Evolutionary conservation across 192 early-diverging fungal species (phyloP), one percentile per base, ranked within the genome.

Genomic region (Coemansia sp.): DNA sequence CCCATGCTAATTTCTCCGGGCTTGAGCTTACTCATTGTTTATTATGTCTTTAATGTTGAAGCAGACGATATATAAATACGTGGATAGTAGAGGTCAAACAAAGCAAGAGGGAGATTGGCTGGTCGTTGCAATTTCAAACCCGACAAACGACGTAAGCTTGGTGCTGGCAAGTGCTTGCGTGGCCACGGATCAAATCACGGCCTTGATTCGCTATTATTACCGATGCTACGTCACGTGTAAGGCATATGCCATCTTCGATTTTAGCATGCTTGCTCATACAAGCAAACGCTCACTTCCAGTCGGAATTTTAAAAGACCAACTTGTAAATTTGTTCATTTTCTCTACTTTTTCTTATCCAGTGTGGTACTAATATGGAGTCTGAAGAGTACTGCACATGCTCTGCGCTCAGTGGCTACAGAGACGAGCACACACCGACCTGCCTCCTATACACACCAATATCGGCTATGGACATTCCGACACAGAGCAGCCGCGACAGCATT

Each of bases 1-100:
- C 96, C 96, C 62, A 98, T 82, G 82, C 92, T 89, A 58, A 91
- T 88, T 83, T 98, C 96, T 67, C 94, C 94, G 30, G 93, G 86
- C 82, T 95, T 98, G 41, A 98, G 82, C 39, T 39, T 47, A 12
- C 12, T 57, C 17, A 38, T 9, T 52, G 24, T 7, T 23, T 42
- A 4, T 22, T 50, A n/a, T 14, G 25, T 38, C 2, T 30, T 25
- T 19, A 9, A 57, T 30, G 2, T 38, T 17, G 25, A 25, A 43
- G 3, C 30, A 40, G 45, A 13, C 30, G 42, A 21, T n/a, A 45
- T 45, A 21, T n/a, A n/a, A 45, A 45, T 55, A 21, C 21, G 14
- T 22, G 24, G 7, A 21, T n/a, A 58, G 11, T 10, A 9, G 1
- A 25, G 13, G 15, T 43, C 17, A 43, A 43, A 43, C 19, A 45